Evolutionary conservation across 2,329 filamentous ascomycete genomes (phyloP), one percentile per base, ranked within the genome.

Genomic region (Pseudogymnoascus sp.): DNA sequence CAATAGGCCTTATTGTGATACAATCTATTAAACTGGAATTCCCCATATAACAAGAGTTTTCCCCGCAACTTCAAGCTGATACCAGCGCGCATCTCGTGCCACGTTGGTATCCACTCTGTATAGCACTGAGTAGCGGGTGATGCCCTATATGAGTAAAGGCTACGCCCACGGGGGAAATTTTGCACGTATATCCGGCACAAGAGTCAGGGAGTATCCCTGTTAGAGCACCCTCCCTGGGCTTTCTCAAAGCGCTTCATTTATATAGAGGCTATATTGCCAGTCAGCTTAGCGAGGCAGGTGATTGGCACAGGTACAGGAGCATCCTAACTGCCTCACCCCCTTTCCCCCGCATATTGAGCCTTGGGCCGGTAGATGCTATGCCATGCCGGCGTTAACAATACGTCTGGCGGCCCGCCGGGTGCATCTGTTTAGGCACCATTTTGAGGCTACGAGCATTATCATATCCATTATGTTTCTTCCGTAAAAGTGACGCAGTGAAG

Each of bases 11-110:
- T 16, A 28, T 16, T 30, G 14, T 50, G 43, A 54, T 34, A 54
- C 28, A 54, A 54, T 54, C 47, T 54, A 54, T 54, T 54, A 34
- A 32, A 34, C 47, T 32, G 28, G 47, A 11, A 9, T 54, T 18
- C 47, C 28, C 47, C 47, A 54, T 54, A 54, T 34, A 54, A 54
- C 47, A 54, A 54, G 47, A 54, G 28, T 54, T 54, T 54, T 20
- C 47, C 28, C 47, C 47, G 47, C 47, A 54, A 54, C 47, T 54
- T 20, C 7, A 54, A 18, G 47, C 47, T 54, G 47, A 54, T 54
- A 54, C 47, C 47, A 54, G 25, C 11, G 28, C n/a, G 28, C 11
- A 54, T 54, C 47, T 54, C 47, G 47, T 54, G 47, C 47, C 47
- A 34, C 30, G 28, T 32, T 54, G n/a, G 11, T 54, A n/a, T 34